These are phyloP conservation scores for Exophiala viscosa DNA, from an alignment of 2,329 filamentous ascomycete species.

Conservation along the genomic window DNA sequence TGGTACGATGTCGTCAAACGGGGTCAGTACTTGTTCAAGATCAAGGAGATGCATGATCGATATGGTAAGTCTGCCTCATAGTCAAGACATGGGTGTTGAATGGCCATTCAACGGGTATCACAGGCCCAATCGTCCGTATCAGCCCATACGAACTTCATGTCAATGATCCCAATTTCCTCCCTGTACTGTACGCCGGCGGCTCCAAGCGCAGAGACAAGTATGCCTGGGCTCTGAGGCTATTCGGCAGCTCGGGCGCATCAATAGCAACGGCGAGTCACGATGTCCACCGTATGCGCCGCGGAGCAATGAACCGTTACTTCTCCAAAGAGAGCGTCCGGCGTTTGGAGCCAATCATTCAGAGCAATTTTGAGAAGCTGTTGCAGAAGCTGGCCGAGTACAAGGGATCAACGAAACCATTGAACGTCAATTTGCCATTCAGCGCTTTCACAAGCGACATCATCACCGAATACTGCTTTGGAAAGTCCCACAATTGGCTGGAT, in stretches of 20 bases:
- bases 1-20: constrained; percentile 30
- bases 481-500: constrained; percentile 33
- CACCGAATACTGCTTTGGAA: constrained; percentile 38
- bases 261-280: constrained; percentile 39
- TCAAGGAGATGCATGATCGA: constrained; percentile 29
- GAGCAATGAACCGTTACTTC: constrained; percentile 41
- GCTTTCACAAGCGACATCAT: constrained; percentile 37
- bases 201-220: constrained; percentile 6
- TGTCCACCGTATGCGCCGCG: constrained; percentile 39
- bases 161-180: constrained; percentile 15
- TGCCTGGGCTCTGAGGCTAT: constrained; percentile 1
- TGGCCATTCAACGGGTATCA: neutral
- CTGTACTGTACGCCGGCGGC: constrained; percentile 7
- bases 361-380: constrained; percentile 27
- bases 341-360: constrained; percentile 36
- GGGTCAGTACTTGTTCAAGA: constrained; percentile 29
- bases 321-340: constrained; percentile 36
- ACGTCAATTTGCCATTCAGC: constrained; percentile 15
- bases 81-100: neutral
- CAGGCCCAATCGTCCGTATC: constrained; percentile 33
- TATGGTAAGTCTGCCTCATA: constrained; percentile 26
- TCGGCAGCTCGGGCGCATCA: constrained; percentile 8
- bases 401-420: constrained; percentile 6
- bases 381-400: constrained; percentile 16
- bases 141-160: constrained; percentile 19